phyloP scores from a whole-genome alignment of 768 basidiomycete genomes.

The Tricholoma hemisulphureum region DNA sequence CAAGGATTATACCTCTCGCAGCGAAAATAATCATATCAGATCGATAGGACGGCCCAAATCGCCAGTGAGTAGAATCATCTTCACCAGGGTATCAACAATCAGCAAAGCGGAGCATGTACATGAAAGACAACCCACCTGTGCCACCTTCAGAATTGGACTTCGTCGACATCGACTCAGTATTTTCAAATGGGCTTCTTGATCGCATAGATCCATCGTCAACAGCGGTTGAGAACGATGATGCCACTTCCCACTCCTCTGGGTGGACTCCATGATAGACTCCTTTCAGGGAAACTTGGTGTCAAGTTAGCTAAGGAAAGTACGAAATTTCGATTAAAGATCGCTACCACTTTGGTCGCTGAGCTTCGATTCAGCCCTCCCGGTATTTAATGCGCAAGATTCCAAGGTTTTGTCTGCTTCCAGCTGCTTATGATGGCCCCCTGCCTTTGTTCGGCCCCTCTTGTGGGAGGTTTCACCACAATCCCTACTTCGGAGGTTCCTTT shows the following conservation, averaged over 20 bases:
- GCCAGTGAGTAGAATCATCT: conserved; percentile 1
- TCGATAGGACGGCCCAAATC: conserved; percentile 1
- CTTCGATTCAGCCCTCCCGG: not conserved
- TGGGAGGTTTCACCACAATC: not conserved
- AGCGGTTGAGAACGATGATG: conserved; percentile 2
- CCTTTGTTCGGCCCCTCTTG: not conserved
- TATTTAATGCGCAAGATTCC: not conserved
- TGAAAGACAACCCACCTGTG: not conserved
- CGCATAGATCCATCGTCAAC: not conserved
- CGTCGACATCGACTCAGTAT: not conserved
- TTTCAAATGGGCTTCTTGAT: conserved; percentile 1
- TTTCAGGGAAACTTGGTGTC: not conserved
- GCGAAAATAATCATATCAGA: conserved; percentile 3
- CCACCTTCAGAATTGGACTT: not conserved
- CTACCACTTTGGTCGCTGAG: not conserved
- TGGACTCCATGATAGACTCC: not conserved
- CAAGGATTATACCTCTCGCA: not conserved
- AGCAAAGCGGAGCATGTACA: not conserved
- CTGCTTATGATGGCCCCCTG: not conserved
- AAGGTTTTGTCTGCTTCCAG: not conserved
- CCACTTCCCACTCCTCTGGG: not conserved
- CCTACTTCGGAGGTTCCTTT: conserved; percentile 1
- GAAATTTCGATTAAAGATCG: conserved; percentile 1
- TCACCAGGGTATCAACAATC: not conserved
- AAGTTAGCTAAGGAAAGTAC: not conserved